These are phyloP conservation scores for Coniochaeta pulveracea DNA, from an alignment of 2,329 filamentous ascomycete species.

Conservation along the genomic window DNA sequence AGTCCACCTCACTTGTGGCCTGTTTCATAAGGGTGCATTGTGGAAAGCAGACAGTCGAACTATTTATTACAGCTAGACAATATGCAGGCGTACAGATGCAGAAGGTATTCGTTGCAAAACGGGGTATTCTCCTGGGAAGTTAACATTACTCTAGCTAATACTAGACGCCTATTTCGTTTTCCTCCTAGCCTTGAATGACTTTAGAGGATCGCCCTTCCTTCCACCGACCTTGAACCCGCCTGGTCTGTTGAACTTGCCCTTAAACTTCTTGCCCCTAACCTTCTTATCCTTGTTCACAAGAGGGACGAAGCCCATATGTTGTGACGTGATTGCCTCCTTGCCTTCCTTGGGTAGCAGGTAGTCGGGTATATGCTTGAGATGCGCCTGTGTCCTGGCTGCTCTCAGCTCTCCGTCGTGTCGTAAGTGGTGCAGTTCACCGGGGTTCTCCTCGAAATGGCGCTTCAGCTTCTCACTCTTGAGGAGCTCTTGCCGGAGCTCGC, in stretches of 20 bases:
- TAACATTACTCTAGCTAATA: too few relatives aligned
- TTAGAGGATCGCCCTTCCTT: slow-evolving; percentile 2
- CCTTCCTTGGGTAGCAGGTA: slow-evolving; percentile 76
- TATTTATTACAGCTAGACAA: too few relatives aligned
- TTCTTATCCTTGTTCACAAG: slow-evolving; percentile 44
- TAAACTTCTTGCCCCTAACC: slow-evolving; percentile 24
- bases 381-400: slow-evolving; percentile 72
- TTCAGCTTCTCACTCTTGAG: slow-evolving; percentile 91
- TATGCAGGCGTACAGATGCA: too few relatives aligned
- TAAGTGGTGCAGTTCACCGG: slow-evolving; percentile 73
- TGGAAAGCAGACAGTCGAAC: too few relatives aligned
- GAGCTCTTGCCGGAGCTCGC: slow-evolving; percentile 80
- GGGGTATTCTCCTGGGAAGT: too few relatives aligned
- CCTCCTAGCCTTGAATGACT: slow-evolving; percentile 1
- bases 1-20: too few relatives aligned
- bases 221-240: slow-evolving; percentile 3
- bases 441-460: slow-evolving; percentile 95
- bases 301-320: slow-evolving; percentile 67
- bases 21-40: too few relatives aligned
- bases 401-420: slow-evolving; percentile 84
- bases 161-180: not conserved
- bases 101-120: too few relatives aligned
- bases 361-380: slow-evolving; percentile 89
- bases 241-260: slow-evolving; percentile 9
- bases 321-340: slow-evolving; percentile 53